These are phyloP conservation scores for Mortierella sp. DNA, from an alignment of 371 early-diverging fungal species.

Conservation along the genomic window DNA sequence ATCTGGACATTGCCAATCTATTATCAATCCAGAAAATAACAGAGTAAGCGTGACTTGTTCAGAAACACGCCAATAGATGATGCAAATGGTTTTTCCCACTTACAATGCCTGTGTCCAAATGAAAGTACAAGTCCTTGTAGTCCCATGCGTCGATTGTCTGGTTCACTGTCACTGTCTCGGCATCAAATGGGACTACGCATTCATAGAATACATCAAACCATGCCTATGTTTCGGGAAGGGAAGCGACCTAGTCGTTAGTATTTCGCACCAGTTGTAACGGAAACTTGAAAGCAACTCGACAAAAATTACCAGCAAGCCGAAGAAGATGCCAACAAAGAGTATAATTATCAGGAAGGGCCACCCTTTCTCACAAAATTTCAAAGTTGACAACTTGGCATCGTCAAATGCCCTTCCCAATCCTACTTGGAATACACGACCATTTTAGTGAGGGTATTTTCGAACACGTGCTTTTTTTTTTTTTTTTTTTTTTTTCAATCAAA, in stretches of 20 bases:
- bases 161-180: conserved; percentile 1
- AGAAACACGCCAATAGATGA: neutral
- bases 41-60: neutral
- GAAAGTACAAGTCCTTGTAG: conserved; percentile 5
- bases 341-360: neutral
- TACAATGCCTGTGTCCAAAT: conserved; percentile 18
- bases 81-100: neutral
- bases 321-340: neutral
- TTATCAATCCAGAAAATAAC: neutral
- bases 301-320: neutral
- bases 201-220: neutral
- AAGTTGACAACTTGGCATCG: too few relatives aligned
- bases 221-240: too few relatives aligned
- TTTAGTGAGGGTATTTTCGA: too few relatives aligned
- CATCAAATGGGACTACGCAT: conserved; percentile 10
- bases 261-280: neutral
- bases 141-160: conserved; percentile 4
- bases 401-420: too few relatives aligned
- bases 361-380: neutral
- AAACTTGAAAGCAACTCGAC: neutral
- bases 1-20: conserved; percentile 19
- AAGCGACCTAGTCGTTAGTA: neutral
- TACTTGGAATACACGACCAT: too few relatives aligned
- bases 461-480: too few relatives aligned
- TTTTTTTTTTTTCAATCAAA: too few relatives aligned